Evolutionary conservation across 129 eudicot genomes (phyloP).

Genomic region (Flaveria trinervia): DNA sequence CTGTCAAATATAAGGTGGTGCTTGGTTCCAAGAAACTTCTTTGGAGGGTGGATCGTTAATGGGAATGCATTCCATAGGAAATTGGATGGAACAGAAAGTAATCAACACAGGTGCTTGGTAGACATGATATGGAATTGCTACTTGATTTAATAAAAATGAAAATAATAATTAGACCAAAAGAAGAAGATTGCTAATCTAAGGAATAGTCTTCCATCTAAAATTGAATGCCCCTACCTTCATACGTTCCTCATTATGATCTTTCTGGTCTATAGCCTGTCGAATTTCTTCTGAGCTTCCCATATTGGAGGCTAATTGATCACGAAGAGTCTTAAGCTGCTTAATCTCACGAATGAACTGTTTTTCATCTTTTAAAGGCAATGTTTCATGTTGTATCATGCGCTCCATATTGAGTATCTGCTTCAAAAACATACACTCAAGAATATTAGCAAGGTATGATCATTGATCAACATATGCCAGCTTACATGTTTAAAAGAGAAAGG

Average conservation of each 20-base stretch:
- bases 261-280: constrained; percentile 63
- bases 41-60: background rate
- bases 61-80: background rate
- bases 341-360: constrained; percentile 67
- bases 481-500: background rate
- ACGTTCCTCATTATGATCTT: constrained; percentile 54
- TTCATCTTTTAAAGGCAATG: constrained; percentile 62
- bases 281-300: constrained; percentile 65
- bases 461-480: constrained; percentile 12
- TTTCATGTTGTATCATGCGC: constrained; percentile 70
- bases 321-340: constrained; percentile 57
- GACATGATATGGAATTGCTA: background rate
- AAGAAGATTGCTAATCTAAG: background rate
- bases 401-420: constrained; percentile 66
- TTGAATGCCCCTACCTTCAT: constrained; percentile 47
- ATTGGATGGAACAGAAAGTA: constrained; percentile 3
- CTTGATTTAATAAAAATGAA: background rate
- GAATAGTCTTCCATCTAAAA: background rate
- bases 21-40: background rate
- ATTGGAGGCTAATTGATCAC: constrained; percentile 55
- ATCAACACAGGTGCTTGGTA: constrained; percentile 17
- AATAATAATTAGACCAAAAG: background rate
- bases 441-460: constrained; percentile 13
- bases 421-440: constrained; percentile 1
- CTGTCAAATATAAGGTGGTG: constrained; percentile 7